Percentiles rank a stretch among this genome's conserved stretches.
These are phyloP conservation scores for Termitomyces sp. DNA, from an alignment of 768 basidiomycete genomes.

Conservation along the genomic window DNA sequence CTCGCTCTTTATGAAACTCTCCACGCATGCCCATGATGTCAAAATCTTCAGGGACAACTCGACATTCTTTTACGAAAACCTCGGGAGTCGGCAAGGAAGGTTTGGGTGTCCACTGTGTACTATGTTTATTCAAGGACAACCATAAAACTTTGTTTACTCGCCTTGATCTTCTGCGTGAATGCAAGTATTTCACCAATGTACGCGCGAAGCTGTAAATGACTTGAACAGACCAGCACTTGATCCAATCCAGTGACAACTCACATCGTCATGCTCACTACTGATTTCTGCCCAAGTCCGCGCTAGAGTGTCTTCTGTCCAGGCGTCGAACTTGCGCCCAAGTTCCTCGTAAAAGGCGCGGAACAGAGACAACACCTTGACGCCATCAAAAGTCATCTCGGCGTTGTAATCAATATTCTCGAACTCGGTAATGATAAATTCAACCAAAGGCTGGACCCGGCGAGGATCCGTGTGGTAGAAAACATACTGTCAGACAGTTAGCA, in stretches of 20 bases:
- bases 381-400: conserved; percentile 78
- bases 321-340: conserved; percentile 72
- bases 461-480: conserved; percentile 78
- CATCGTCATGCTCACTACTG: conserved; percentile 75
- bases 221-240: conserved; percentile 1
- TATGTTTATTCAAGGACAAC: not conserved
- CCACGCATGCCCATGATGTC: conserved; percentile 78
- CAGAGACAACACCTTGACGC: conserved; percentile 61
- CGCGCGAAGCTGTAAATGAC: conserved; percentile 49
- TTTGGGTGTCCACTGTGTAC: conserved; percentile 52
- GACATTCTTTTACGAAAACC: conserved; percentile 64
- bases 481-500: conserved; percentile 39
- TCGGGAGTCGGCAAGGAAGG: conserved; percentile 57
- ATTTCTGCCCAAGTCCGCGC: conserved; percentile 68
- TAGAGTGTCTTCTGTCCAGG: conserved; percentile 70
- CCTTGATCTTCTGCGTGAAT: conserved; percentile 70
- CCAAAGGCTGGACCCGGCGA: conserved; percentile 71
- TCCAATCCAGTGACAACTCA: conserved; percentile 20
- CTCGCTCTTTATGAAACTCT: conserved; percentile 50
- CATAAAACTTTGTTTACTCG: conserved; percentile 17
- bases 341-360: conserved; percentile 69
- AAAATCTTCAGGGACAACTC: conserved; percentile 41
- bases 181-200: conserved; percentile 73
- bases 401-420: conserved; percentile 71
- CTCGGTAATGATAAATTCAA: conserved; percentile 63